Conservation (phyloP, 768 basidiomycete genomes). For the Boletus barrowsii region DNA sequence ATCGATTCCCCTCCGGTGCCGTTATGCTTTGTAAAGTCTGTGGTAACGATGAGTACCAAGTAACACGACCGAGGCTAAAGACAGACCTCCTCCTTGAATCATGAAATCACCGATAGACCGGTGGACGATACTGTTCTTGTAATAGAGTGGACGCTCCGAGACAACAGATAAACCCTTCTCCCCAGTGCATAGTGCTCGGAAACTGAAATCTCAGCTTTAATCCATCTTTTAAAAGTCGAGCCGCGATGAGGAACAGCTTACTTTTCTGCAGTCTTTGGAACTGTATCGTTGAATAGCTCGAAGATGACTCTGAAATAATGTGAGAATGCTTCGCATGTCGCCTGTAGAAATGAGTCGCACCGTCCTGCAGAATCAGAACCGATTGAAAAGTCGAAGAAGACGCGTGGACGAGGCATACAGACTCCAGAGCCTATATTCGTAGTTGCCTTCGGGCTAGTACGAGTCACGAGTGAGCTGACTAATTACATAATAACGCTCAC, state of each 20-base stretch:
- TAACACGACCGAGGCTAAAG: neutral
- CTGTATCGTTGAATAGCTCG: slow-evolving; percentile 70
- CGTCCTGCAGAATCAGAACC: slow-evolving; percentile 52
- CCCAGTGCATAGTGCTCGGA: slow-evolving; percentile 83
- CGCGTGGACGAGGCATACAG: slow-evolving; percentile 55
- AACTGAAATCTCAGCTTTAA: slow-evolving; percentile 44
- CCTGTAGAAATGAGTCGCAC: slow-evolving; percentile 30
- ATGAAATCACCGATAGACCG: slow-evolving; percentile 77
- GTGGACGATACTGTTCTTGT: slow-evolving; percentile 77
- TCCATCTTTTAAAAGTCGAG: neutral
- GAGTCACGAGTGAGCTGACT: neutral
- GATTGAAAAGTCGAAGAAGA: slow-evolving; percentile 66
- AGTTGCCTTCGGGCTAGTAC: too few relatives aligned
- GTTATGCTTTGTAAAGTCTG: slow-evolving; percentile 77
- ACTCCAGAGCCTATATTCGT: too few relatives aligned
- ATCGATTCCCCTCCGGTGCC: slow-evolving; percentile 82
- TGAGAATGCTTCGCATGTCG: slow-evolving; percentile 6
- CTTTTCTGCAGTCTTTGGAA: slow-evolving; percentile 82
- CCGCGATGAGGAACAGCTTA: slow-evolving; percentile 30
- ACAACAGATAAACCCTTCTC: slow-evolving; percentile 70
- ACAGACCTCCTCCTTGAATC: slow-evolving; percentile 75
- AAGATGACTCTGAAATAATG: slow-evolving; percentile 54
- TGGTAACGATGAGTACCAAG: neutral
- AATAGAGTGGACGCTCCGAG: slow-evolving; percentile 71
- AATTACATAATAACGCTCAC: slow-evolving; percentile 13